phyloP scores from a whole-genome alignment of 2,329 filamentous ascomycete species.

The Monosporascus ibericus region DNA sequence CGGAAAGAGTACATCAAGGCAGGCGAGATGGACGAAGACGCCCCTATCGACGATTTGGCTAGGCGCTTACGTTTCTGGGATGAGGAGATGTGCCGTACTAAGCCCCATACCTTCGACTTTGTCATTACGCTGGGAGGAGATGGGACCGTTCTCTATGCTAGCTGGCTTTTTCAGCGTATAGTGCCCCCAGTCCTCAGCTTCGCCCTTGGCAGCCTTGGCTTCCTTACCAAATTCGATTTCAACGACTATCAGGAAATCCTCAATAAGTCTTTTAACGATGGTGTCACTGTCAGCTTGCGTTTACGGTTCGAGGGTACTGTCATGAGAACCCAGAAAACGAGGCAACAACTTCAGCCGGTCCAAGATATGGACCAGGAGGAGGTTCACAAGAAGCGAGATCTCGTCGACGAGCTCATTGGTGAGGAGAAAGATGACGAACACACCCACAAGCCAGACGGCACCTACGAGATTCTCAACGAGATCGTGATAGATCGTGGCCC shows the following conservation, averaged over 20 bases:
- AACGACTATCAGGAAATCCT: conserved; percentile 65
- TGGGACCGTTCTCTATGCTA: conserved; percentile 93
- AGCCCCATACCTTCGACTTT: conserved; percentile 89
- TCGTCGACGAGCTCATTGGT: conserved; percentile 86
- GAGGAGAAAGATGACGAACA: conserved; percentile 77
- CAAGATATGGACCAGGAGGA: conserved; percentile 26
- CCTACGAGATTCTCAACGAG: conserved; percentile 90
- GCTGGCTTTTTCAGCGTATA: conserved; percentile 93
- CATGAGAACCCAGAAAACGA: conserved; percentile 66
- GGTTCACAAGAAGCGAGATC: conserved; percentile 48
- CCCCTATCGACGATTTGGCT: conserved; percentile 30
- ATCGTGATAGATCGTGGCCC: conserved; percentile 94
- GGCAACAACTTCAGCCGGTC: conserved; percentile 19
- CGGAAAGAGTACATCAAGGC: conserved; percentile 34
- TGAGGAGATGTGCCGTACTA: conserved; percentile 65
- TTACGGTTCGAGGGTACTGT: conserved; percentile 89
- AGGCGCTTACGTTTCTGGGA: conserved; percentile 76
- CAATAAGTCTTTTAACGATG: conserved; percentile 66
- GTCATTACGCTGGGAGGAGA: conserved; percentile 88
- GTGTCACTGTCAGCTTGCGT: conserved; percentile 81
- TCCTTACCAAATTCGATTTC: conserved; percentile 95
- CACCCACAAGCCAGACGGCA: conserved; percentile 79
- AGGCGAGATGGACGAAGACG: conserved; percentile 26
- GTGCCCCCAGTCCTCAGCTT: conserved; percentile 93
- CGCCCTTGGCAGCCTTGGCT: conserved; percentile 83